Percentiles rank a stretch among this genome's conserved stretches.
Evolutionary conservation across 208 protist genomes (phyloP).

Genomic region (Acanthamoeba castellanii): DNA sequence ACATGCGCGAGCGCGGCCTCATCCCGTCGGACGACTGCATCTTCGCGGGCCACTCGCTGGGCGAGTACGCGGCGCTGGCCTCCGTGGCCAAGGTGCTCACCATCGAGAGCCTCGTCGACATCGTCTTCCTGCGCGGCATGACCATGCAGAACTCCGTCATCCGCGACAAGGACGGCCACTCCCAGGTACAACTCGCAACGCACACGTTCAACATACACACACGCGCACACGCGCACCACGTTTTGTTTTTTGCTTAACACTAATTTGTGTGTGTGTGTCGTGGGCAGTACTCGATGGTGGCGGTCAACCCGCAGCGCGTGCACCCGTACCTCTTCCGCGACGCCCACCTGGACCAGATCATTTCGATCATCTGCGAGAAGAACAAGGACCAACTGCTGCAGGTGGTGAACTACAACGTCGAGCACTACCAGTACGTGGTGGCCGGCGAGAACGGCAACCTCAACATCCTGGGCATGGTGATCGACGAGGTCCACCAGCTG

Average conservation of each 20-base stretch:
- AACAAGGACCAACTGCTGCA: constrained; percentile 82
- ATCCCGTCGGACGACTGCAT: constrained; percentile 66
- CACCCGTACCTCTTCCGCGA: constrained; percentile 69
- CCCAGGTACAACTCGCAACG: constrained; percentile 27
- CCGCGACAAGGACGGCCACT: constrained; percentile 85
- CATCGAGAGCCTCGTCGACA: constrained; percentile 84
- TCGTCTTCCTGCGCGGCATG: constrained; percentile 90
- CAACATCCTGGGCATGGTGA: constrained; percentile 84
- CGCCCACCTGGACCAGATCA: constrained; percentile 79
- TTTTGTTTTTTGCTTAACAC: no score
- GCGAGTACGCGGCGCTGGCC: constrained; percentile 90
- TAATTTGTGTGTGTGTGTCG: no score
- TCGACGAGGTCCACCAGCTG: constrained; percentile 81
- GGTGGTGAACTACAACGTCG: constrained; percentile 92
- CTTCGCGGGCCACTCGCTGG: constrained; percentile 91
- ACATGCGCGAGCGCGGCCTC: constrained; percentile 83
- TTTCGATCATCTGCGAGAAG: constrained; percentile 77
- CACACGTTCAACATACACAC: neutral
- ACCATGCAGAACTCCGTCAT: constrained; percentile 90
- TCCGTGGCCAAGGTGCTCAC: constrained; percentile 87
- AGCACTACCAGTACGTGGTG: constrained; percentile 90
- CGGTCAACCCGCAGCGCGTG: constrained; percentile 89
- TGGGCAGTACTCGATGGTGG: constrained; percentile 88
- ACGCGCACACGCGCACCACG: neutral
- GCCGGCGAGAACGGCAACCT: constrained; percentile 87